Evolutionary conservation across 164 flowering plant species (phyloP), one percentile per base, ranked within the genome.

Genomic region (Piper betle): DNA sequence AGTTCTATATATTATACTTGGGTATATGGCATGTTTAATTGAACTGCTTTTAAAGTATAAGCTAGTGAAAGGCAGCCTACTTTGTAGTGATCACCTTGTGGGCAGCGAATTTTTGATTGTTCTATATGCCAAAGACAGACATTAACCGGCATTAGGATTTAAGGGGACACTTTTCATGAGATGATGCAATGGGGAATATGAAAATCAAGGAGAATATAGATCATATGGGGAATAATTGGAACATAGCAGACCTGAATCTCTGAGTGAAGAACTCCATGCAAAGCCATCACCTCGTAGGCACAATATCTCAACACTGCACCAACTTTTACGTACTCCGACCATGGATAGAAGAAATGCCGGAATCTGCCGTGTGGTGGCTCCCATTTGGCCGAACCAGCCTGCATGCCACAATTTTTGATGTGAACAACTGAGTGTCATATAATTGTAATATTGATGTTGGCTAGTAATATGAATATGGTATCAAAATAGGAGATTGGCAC

Each of bases 341-440:
- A 85, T 6, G 95, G 97, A 58, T 85, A 87, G 76, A 81, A 82
- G 73, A 81, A 81, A 64, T 76, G 85, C 2, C 66, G 13, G 67
- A 85, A 87, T 64, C 78, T 77, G 2, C 93, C 95, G 66, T 90
- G 97, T 5, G 93, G 93, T 20, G 93, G 93, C 71, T 90, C 97
- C 97, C 97, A 90, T 75, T 85, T 87, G 20, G 97, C 97, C 0
- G 93, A 73, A 60, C 12, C 69, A 17, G 95, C 90, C 90, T 86
- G 43, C 53, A 66, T 13, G 3, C 20, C 53, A 20, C 12, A 8
- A 59, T 59, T 18, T 38, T 5, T 58, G 1, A 25, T 25, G 33
- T 25, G 33, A 25, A 25, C 33, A 25, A 25, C 33, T 25, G 33
- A 25, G 33, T 42, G 6, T 42, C 11, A 1, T 46, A 46, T 10